Conservation (phyloP, 1,284 basidiomycete species). For the Gastroboletus turbinatus region DNA sequence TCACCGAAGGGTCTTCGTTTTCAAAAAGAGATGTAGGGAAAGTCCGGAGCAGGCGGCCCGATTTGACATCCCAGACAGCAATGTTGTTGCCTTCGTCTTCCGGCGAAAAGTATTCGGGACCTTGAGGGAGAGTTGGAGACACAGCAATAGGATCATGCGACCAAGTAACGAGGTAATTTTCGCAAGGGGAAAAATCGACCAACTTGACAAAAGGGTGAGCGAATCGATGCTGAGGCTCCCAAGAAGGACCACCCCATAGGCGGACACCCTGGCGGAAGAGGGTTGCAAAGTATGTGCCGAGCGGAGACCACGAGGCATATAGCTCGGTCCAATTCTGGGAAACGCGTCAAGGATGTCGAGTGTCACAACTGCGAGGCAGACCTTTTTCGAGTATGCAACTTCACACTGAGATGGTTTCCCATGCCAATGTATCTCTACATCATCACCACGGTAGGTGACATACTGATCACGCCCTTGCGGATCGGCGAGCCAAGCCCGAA, state of each 20-base stretch:
- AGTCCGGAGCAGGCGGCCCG: slow-evolving; percentile 89
- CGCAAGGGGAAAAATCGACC: slow-evolving; percentile 97
- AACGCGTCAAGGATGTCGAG: slow-evolving; percentile 6
- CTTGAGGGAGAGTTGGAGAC: slow-evolving; percentile 78
- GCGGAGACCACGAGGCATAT: slow-evolving; percentile 96
- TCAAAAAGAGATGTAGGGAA: slow-evolving; percentile 74
- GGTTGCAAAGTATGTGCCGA: slow-evolving; percentile 92
- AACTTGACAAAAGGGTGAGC: slow-evolving; percentile 95
- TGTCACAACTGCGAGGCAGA: slow-evolving; percentile 36
- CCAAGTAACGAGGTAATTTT: slow-evolving; percentile 98
- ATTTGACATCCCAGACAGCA: slow-evolving; percentile 97
- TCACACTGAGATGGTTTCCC: slow-evolving; percentile 89
- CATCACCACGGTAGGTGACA: slow-evolving; percentile 90
- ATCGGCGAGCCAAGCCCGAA: slow-evolving; percentile 94
- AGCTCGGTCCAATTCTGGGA: slow-evolving; percentile 92
- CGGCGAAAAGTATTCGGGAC: slow-evolving; percentile 84
- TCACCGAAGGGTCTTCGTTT: slow-evolving; percentile 55
- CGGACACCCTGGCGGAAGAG: slow-evolving; percentile 95
- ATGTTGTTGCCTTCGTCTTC: slow-evolving; percentile 98
- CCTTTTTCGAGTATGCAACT: slow-evolving; percentile 71
- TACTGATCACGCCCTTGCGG: slow-evolving; percentile 93
- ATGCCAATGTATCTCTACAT: slow-evolving; percentile 93
- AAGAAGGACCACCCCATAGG: slow-evolving; percentile 92
- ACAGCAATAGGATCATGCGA: slow-evolving; percentile 93
- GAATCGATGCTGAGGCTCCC: slow-evolving; percentile 86